A percentile compares a stretch with the other conserved stretches of the same genome.
Conservation (phyloP, 2,329 filamentous ascomycete species). For the Penicillium sp. region DNA sequence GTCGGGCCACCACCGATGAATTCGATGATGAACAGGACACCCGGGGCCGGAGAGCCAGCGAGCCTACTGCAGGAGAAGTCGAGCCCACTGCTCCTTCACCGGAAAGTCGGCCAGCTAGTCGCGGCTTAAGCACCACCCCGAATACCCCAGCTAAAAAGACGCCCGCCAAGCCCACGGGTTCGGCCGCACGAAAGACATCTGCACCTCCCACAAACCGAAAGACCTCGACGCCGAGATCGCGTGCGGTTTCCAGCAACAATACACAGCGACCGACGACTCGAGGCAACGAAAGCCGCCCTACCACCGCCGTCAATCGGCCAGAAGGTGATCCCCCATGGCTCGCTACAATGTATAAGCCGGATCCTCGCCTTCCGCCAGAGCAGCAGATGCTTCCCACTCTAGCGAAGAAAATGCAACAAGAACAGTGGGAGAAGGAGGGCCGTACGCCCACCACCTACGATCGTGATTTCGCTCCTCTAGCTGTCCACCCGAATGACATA, state of each 20-base stretch:
- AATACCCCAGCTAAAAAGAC: conserved; percentile 34
- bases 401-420: conserved; percentile 83
- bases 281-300: conserved; percentile 54
- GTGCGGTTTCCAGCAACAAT: conserved; percentile 34
- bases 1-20: conserved; percentile 55
- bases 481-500: conserved; percentile 40
- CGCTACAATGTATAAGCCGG: conserved; percentile 89
- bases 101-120: conserved; percentile 33
- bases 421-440: conserved; percentile 91
- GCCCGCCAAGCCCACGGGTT: conserved; percentile 25
- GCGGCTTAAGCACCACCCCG: conserved; percentile 28
- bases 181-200: conserved; percentile 39
- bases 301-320: conserved; percentile 63
- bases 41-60: conserved; percentile 61
- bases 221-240: conserved; percentile 35
- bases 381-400: conserved; percentile 95
- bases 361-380: conserved; percentile 88
- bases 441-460: conserved; percentile 83
- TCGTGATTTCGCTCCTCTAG: conserved; percentile 79
- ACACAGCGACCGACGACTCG: conserved; percentile 61
- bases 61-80: conserved; percentile 35
- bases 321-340: conserved; percentile 97
- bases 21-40: conserved; percentile 63
- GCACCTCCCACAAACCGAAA: conserved; percentile 42
- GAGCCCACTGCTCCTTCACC: conserved; percentile 29